Evolutionary conservation across 2,329 filamentous ascomycete genomes (phyloP).

Genomic region (Curvularia sp.): DNA sequence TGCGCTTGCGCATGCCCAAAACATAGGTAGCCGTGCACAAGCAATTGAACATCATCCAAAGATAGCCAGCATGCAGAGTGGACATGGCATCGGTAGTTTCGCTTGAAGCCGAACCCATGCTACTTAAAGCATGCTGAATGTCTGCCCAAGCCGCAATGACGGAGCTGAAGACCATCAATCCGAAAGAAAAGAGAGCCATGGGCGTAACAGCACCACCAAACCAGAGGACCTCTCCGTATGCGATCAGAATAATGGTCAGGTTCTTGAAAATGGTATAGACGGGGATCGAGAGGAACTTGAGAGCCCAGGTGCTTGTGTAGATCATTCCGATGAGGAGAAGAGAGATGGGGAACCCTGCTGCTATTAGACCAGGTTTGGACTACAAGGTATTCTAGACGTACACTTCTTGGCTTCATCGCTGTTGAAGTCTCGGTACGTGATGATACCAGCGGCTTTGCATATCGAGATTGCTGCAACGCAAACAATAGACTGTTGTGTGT

Average conservation of each 20-base stretch:
- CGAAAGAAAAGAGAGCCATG: constrained; percentile 90
- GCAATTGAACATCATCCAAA: constrained; percentile 98
- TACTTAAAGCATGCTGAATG: constrained; percentile 82
- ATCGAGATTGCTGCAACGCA: constrained; percentile 84
- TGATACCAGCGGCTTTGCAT: constrained; percentile 82
- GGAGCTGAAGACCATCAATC: constrained; percentile 94
- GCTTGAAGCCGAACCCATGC: constrained; percentile 59
- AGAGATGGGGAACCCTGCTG: constrained; percentile 90
- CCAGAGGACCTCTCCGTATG: constrained; percentile 97
- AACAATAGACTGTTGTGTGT: constrained; percentile 74
- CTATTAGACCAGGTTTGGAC: constrained; percentile 18
- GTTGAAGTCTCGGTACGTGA: constrained; percentile 86
- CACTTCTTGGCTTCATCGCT: constrained; percentile 90
- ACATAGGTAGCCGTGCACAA: constrained; percentile 91
- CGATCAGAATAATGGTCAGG: constrained; percentile 97
- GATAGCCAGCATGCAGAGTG: constrained; percentile 90
- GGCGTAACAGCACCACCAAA: constrained; percentile 92
- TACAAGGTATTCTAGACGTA: constrained; percentile 56
- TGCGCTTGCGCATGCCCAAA: constrained; percentile 94
- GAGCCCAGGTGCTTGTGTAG: constrained; percentile 93
- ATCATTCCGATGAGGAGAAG: constrained; percentile 98
- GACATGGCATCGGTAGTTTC: constrained; percentile 79
- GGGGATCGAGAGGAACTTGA: constrained; percentile 95
- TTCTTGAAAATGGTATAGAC: constrained; percentile 99
- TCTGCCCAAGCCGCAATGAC: constrained; percentile 97